Evolutionary conservation across 116 monocot species (phyloP).

Genomic region (Zostera marina): DNA sequence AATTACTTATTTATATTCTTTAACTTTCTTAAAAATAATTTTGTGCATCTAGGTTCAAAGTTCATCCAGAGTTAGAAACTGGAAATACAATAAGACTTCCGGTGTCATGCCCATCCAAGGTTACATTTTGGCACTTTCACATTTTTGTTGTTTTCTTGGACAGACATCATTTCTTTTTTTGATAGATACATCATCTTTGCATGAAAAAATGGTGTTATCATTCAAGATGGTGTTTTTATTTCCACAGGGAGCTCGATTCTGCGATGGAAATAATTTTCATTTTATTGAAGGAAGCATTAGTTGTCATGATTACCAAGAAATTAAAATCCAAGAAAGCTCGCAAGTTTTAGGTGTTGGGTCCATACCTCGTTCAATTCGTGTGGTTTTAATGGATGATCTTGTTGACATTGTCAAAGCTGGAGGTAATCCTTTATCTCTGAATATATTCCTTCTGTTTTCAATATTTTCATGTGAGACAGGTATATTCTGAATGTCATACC

Average conservation of each 20-base stretch:
- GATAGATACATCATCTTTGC: too few species aligned
- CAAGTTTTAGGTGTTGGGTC: conserved; percentile 84
- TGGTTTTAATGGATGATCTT: conserved; percentile 91
- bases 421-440: conserved; percentile 24
- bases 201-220: neutral
- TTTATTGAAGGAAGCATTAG: conserved; percentile 62
- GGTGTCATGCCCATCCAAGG: conserved; percentile 60
- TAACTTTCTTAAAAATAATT: neutral
- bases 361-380: conserved; percentile 91
- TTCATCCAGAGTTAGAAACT: conserved; percentile 81
- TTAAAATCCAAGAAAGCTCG: conserved; percentile 89
- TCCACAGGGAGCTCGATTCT: conserved; percentile 37
- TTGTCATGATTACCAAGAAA: conserved; percentile 98
- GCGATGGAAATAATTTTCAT: conserved; percentile 59
- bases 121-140: conserved; percentile 7
- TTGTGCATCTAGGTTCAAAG: conserved; percentile 47
- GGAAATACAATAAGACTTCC: conserved; percentile 75
- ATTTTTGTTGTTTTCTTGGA: neutral
- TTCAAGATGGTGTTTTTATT: neutral
- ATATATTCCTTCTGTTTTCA: neutral
- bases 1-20: neutral
- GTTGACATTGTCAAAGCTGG: conserved; percentile 98
- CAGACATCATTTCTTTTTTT: too few species aligned
- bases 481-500: neutral
- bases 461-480: neutral